Evolutionary conservation across 2,329 filamentous ascomycete genomes (phyloP).

Genomic region (Pseudocercospora vitis): DNA sequence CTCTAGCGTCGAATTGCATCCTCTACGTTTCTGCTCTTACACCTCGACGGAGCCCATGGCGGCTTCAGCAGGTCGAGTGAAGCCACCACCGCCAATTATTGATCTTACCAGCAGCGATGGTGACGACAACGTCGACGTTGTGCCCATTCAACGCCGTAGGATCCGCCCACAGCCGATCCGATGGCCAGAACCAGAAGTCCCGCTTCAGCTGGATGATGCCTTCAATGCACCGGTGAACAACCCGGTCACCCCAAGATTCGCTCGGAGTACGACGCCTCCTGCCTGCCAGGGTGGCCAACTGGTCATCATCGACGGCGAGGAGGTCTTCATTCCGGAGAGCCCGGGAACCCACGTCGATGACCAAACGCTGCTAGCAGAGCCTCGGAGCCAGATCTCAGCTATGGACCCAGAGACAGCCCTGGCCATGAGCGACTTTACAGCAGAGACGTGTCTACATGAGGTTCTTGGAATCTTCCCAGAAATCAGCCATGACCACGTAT

Average conservation of each 20-base stretch:
- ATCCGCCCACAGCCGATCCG: conserved; percentile 3
- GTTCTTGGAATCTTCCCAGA: conserved; percentile 39
- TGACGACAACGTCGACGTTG: conserved; percentile 20
- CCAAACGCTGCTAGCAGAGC: too few species aligned
- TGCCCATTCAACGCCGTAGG: not conserved
- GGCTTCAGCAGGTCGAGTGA: not conserved
- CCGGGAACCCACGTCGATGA: conserved; percentile 10
- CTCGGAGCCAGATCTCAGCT: too few species aligned
- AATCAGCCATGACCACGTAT: conserved; percentile 35
- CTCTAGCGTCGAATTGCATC: not conserved
- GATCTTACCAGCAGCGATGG: conserved; percentile 30
- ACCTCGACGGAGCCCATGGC: not conserved
- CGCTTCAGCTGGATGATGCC: not conserved
- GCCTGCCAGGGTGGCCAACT: conserved; percentile 2
- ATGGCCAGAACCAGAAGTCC: conserved; percentile 2
- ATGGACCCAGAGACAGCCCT: conserved; percentile 1
- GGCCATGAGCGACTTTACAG: conserved; percentile 17
- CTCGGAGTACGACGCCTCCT: not conserved
- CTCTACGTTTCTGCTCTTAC: not conserved
- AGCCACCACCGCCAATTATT: conserved; percentile 21
- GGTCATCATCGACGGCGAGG: conserved; percentile 26
- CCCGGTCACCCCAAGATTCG: not conserved
- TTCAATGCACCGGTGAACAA: not conserved
- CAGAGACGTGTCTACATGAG: conserved; percentile 30
- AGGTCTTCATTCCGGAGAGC: conserved; percentile 32